phyloP scores from a whole-genome alignment of 352 stramenopile species.

The Peronospora destructor region DNA sequence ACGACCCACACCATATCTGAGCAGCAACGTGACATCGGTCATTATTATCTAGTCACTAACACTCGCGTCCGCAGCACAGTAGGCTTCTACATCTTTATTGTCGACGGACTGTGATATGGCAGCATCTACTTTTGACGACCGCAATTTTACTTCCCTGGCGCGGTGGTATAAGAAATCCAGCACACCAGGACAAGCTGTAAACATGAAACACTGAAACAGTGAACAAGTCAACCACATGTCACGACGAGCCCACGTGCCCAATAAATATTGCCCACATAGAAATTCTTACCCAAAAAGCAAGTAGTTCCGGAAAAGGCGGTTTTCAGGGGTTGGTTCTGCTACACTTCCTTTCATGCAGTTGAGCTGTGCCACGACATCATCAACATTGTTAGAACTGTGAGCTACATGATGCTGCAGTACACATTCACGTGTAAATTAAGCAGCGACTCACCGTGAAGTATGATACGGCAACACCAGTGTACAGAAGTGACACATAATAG shows the following conservation, averaged over 20 bases:
- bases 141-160: conserved; percentile 46
- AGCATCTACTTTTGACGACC: conserved; percentile 5
- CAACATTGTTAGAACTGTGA: conserved; percentile 6
- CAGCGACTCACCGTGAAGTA: conserved; percentile 89
- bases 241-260: conserved; percentile 1
- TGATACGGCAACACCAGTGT: conserved; percentile 87
- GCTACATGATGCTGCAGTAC: background rate
- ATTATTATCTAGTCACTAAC: conserved; percentile 3
- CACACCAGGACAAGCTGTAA: conserved; percentile 75
- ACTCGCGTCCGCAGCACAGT: background rate
- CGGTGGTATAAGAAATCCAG: conserved; percentile 82
- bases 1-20: background rate
- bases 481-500: conserved; percentile 92
- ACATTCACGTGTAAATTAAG: background rate
- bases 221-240: conserved; percentile 1
- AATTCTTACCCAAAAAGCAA: conserved; percentile 66
- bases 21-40: background rate
- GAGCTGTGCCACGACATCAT: conserved; percentile 34
- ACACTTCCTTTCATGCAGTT: conserved; percentile 87
- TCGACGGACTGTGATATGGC: conserved; percentile 1
- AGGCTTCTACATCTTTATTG: background rate
- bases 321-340: conserved; percentile 62
- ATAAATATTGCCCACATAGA: background rate
- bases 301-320: conserved; percentile 80
- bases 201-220: conserved; percentile 52